phyloP scores from a whole-genome alignment of 768 basidiomycete genomes.

The Pisolithus microcarpus region DNA sequence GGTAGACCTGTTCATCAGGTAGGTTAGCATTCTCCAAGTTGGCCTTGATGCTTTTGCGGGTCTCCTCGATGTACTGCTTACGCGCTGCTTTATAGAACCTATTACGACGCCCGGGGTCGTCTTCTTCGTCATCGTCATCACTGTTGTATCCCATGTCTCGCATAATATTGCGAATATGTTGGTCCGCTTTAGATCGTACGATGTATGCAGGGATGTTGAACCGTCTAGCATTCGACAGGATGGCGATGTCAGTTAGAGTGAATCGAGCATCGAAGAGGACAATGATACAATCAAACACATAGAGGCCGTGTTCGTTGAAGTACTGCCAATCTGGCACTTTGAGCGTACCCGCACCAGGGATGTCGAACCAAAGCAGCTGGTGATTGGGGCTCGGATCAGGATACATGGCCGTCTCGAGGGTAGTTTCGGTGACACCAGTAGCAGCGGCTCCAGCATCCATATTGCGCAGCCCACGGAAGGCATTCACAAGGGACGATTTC shows the following conservation, averaged over 20 bases:
- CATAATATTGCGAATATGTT: constrained; percentile 23
- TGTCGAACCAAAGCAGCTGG: constrained; percentile 29
- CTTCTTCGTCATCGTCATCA: constrained; percentile 11
- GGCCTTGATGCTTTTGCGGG: constrained; percentile 16
- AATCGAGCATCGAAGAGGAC: constrained; percentile 31
- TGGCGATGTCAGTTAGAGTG: constrained; percentile 30
- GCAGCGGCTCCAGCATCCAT: constrained; percentile 22
- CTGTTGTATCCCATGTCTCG: constrained; percentile 22
- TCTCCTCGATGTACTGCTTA: constrained; percentile 22
- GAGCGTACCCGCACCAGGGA: constrained; percentile 33
- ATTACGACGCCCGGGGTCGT: constrained; percentile 8
- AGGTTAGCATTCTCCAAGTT: constrained; percentile 20
- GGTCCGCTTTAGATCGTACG: constrained; percentile 32
- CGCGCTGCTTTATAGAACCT: constrained; percentile 18
- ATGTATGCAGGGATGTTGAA: constrained; percentile 31
- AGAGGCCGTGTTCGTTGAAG: constrained; percentile 33
- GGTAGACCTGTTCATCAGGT: constrained; percentile 24
- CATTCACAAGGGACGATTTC: too few relatives aligned
- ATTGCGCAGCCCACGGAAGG: constrained; percentile 23
- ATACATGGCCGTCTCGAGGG: constrained; percentile 23
- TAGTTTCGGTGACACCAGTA: constrained; percentile 30
- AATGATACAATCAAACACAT: constrained; percentile 30
- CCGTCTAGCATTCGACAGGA: constrained; percentile 25
- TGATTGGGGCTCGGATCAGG: constrained; percentile 19
- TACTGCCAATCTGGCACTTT: constrained; percentile 32